Evolutionary conservation across 169 alveolate genomes (phyloP).

Genomic region (Eimeria praecox): DNA sequence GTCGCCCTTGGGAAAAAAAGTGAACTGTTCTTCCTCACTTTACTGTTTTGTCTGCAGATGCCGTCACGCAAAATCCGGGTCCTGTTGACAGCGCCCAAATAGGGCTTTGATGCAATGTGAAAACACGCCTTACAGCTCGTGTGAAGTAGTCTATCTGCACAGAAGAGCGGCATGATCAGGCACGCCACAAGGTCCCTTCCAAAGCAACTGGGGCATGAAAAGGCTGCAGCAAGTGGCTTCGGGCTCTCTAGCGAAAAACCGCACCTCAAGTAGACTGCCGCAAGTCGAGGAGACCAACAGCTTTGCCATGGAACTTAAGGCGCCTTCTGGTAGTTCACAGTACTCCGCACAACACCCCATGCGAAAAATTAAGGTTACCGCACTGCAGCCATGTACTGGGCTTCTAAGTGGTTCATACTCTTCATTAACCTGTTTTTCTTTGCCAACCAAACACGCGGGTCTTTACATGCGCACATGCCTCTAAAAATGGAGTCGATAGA

Average conservation of each 20-base stretch:
- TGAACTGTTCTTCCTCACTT: constrained; percentile 77
- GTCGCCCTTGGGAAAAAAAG: not conserved
- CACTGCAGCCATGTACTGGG: not conserved
- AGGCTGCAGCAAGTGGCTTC: not conserved
- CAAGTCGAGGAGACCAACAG: constrained; percentile 56
- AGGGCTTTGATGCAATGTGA: constrained; percentile 91
- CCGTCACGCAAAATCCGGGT: constrained; percentile 96
- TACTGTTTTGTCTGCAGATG: constrained; percentile 91
- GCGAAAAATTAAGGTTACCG: not conserved
- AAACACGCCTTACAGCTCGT: constrained; percentile 90
- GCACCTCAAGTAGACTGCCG: constrained; percentile 43
- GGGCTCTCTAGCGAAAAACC: not conserved
- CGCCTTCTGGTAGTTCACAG: constrained; percentile 23
- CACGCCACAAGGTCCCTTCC: not conserved
- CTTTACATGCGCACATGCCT: not conserved
- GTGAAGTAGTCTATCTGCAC: constrained; percentile 85
- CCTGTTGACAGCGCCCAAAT: constrained; percentile 91
- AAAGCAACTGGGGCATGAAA: not conserved
- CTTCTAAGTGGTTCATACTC: not conserved
- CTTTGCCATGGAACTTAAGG: constrained; percentile 7
- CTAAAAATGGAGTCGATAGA: not conserved
- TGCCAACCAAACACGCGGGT: not conserved
- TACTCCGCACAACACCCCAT: constrained; percentile 1
- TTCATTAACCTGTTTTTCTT: not conserved
- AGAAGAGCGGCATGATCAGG: not conserved